Evolutionary conservation across 163 green algal genomes (phyloP).

Genomic region (Chlamydomonas reinhardtii): DNA sequence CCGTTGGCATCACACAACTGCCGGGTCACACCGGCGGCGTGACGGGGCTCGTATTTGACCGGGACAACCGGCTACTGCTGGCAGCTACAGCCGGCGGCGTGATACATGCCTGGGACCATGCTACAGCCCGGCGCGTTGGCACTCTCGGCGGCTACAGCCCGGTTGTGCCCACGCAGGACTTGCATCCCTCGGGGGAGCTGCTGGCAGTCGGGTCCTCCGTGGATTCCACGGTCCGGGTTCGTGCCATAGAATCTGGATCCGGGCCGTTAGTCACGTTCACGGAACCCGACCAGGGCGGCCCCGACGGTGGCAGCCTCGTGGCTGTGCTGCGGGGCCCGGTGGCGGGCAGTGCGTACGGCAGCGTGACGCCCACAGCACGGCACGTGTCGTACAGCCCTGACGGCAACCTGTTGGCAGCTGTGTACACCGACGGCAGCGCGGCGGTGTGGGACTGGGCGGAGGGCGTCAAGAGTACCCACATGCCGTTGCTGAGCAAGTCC

Average conservation of each 20-base stretch:
- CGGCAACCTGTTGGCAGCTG: conserved; percentile 33
- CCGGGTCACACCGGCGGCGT: conserved; percentile 23
- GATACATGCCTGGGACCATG: conserved; percentile 21
- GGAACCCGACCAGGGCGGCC: neutral
- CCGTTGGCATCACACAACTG: neutral
- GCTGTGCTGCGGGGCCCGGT: no score
- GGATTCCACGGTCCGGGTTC: conserved; percentile 14
- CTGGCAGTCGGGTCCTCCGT: conserved; percentile 23
- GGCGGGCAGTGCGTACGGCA: neutral
- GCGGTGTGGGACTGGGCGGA: conserved; percentile 33
- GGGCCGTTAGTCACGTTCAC: conserved; percentile 3
- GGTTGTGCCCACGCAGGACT: neutral
- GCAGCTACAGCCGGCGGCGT: conserved; percentile 9
- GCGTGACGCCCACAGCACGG: neutral
- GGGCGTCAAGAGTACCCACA: conserved; percentile 1
- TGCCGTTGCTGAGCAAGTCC: conserved; percentile 14
- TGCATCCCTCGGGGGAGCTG: conserved; percentile 20
- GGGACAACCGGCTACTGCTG: conserved; percentile 13
- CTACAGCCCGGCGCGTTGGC: neutral
- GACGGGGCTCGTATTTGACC: conserved; percentile 7
- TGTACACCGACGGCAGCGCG: conserved; percentile 39
- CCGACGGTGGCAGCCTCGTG: no score
- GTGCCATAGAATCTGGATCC: neutral
- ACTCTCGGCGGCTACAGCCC: conserved; percentile 2
- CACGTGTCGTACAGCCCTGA: conserved; percentile 47